Evolutionary conservation across 192 early-diverging fungal genomes (phyloP), one percentile per base, ranked within the genome.

Genomic region (Cladochytrium replicatum): DNA sequence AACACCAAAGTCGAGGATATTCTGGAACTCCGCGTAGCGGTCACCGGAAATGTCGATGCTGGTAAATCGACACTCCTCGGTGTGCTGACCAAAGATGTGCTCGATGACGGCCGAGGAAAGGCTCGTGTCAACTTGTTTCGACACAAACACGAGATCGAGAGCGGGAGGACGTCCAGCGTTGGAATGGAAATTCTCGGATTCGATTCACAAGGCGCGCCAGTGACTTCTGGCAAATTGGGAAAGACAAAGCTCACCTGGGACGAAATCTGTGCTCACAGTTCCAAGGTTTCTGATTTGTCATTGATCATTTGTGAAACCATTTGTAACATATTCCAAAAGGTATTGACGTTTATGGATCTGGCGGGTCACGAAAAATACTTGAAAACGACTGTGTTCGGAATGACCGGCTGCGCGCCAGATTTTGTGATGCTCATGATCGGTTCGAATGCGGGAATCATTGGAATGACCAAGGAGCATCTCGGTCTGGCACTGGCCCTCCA

Each of bases 21-120:
- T 38, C 60, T 84, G 19, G 92, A 95, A 62, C 67, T 93, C 44
- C 78, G 92, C 6, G 80, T 95, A 7, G 86, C 85, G 11, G 88
- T 92, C 24, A 87, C 81, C 23, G 91, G 91, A 52, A 95, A 95
- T 66, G 89, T 95, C 21, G 82, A 83, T 58, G 81, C 80, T 9
- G 61, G 66, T 29, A 94, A 92, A 73, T 86, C 83, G 32, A 95
- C 92, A 1, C 63, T 90, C 48, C 67, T 95, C 22, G 92, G 92
- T 19, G 89, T 93, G 6, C 58, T 95, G 38, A 95, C 92, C 4
- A 90, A 90, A 67, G 83, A 87, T 37, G 71, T 81, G 2, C 72
- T 95, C 29, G 92, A 95, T 66, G 89, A 95, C 65, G 92, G 92
- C 9, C 79, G 92, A 32, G 92, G 92, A 39, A 87, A 81, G 41